Evolutionary conservation across 2,329 filamentous ascomycete genomes (phyloP).

Genomic region (Pseudocercospora cruenta): DNA sequence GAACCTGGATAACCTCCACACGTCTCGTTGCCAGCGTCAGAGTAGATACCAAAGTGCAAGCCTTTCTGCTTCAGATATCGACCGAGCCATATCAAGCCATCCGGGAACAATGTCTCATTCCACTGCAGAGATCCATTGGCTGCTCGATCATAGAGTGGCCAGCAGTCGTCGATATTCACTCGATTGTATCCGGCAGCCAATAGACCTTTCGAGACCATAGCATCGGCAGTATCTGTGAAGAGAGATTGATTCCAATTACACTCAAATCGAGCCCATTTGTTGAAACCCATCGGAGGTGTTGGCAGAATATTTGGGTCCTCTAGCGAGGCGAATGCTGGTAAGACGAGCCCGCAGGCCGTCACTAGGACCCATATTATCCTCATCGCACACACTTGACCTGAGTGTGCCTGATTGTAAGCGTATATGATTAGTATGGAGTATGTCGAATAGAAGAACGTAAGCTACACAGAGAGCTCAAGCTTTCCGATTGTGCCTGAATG

Average conservation of each 20-base stretch:
- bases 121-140: neutral
- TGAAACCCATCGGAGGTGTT: constrained; percentile 12
- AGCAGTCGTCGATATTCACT: constrained; percentile 67
- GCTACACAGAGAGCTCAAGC: no score
- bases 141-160: constrained; percentile 48
- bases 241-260: constrained; percentile 4
- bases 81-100: constrained; percentile 60
- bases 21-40: constrained; percentile 52
- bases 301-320: neutral
- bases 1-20: constrained; percentile 60
- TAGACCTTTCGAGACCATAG: constrained; percentile 55
- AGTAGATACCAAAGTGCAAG: constrained; percentile 67
- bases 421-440: no score
- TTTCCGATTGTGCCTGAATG: neutral
- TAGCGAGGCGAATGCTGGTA: neutral
- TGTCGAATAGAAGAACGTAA: no score
- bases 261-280: constrained; percentile 10
- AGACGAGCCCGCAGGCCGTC: neutral
- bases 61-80: constrained; percentile 49
- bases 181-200: constrained; percentile 61
- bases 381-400: neutral
- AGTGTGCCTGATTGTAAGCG: no score
- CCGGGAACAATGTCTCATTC: constrained; percentile 51
- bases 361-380: neutral
- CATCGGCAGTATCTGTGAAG: constrained; percentile 42